A percentile compares a stretch with the other conserved stretches of the same genome.
phyloP scores from a whole-genome alignment of 2,329 filamentous ascomycete genomes.

The Talaromyces sp. region DNA sequence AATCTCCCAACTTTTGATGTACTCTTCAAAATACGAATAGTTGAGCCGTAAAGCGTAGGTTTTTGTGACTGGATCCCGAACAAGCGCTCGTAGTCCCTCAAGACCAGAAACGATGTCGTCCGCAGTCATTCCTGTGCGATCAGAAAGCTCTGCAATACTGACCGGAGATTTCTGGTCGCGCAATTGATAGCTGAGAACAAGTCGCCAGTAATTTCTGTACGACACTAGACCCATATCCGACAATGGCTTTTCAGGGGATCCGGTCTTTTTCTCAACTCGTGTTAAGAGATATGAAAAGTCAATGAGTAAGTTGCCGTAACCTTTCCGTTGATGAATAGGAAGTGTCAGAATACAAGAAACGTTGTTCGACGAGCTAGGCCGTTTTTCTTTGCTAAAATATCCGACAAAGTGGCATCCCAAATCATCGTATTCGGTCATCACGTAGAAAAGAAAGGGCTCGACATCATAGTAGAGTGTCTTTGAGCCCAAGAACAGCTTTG shows the following conservation, averaged over 20 bases:
- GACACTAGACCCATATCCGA: constrained; percentile 98
- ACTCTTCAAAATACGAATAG: constrained; percentile 77
- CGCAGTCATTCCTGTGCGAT: constrained; percentile 88
- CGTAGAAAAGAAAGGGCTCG: constrained; percentile 98
- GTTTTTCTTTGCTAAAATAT: constrained; percentile 99
- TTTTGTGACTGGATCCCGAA: constrained; percentile 83
- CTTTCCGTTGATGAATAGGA: constrained; percentile 94
- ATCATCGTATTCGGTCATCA: constrained; percentile 87
- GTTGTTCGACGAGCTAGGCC: constrained; percentile 90
- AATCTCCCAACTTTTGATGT: constrained; percentile 81
- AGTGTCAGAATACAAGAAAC: constrained; percentile 95
- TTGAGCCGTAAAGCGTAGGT: constrained; percentile 88
- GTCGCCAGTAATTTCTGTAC: constrained; percentile 95
- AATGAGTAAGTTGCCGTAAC: constrained; percentile 93
- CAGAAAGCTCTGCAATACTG: constrained; percentile 59
- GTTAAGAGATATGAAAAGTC: constrained; percentile 98
- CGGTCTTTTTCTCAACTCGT: constrained; percentile 85
- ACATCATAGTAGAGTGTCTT: constrained; percentile 99
- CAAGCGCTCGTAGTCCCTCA: constrained; percentile 82
- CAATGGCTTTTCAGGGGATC: constrained; percentile 92
- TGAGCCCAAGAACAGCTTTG: constrained; percentile 94
- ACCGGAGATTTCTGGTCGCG: constrained; percentile 58
- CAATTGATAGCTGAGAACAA: constrained; percentile 81
- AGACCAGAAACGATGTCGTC: constrained; percentile 94
- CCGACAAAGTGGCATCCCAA: constrained; percentile 93